phyloP scores from a whole-genome alignment of 1,284 basidiomycete species.

The Fomitopsis schrenkii region DNA sequence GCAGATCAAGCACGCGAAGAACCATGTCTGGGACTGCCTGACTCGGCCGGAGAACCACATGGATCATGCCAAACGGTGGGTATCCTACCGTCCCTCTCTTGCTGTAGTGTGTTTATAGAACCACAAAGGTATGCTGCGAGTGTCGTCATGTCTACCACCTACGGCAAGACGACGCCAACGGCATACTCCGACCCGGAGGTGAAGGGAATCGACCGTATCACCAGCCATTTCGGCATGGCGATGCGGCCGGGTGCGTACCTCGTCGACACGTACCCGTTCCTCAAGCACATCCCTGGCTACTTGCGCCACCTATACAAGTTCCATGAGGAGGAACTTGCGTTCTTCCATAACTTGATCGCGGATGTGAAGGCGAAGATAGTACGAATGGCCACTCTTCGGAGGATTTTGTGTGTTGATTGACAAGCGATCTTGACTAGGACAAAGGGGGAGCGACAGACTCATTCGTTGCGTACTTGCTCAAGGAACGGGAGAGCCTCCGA shows the following conservation, averaged over 20 bases:
- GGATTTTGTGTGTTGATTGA: background rate
- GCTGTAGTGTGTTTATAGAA: background rate
- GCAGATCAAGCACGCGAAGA: background rate
- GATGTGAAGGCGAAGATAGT: constrained; percentile 36
- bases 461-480: constrained; percentile 54
- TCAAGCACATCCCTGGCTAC: constrained; percentile 56
- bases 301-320: constrained; percentile 45
- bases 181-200: constrained; percentile 55
- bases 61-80: background rate
- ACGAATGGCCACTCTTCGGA: constrained; percentile 33
- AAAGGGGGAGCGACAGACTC: constrained; percentile 36
- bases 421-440: constrained; percentile 21
- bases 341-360: constrained; percentile 42
- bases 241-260: constrained; percentile 53
- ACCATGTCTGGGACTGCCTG: background rate
- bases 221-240: constrained; percentile 44
- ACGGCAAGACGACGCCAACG: constrained; percentile 50
- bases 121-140: constrained; percentile 52
- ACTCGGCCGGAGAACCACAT: background rate
- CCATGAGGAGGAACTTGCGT: constrained; percentile 49
- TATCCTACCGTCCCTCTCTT: background rate
- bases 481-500: constrained; percentile 42
- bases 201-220: constrained; percentile 43
- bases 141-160: constrained; percentile 61
- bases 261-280: constrained; percentile 54